Evolutionary conservation across 2,329 filamentous ascomycete genomes (phyloP), one percentile per base, ranked within the genome.

Genomic region (Neophaeococcomyces aloes): DNA sequence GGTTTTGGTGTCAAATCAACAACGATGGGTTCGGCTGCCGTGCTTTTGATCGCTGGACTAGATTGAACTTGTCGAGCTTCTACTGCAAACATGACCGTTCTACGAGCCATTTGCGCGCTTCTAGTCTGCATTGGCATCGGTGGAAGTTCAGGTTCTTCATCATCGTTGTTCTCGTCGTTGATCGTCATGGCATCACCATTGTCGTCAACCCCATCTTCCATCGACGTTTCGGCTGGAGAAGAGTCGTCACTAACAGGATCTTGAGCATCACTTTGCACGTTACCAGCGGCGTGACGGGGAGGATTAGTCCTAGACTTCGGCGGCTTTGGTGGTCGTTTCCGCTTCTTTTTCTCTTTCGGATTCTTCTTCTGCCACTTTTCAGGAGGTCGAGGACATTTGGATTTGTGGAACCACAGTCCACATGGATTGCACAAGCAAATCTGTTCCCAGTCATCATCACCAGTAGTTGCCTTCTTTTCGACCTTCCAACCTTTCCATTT

Each of bases 371-470:
- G 81, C 89, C 89, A 98, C 52, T 81, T 79, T 48, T 89, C 79
- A 42, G 78, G 70, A 2, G 91, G 91, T 7, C 91, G 80, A 69
- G 94, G 91, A 18, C 69, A 74, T 57, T 84, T 86, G 63, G 83
- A 86, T 58, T 95, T 96, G 48, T 81, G 79, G 54, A 98, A 80
- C 86, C 87, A 98, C 32, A 98, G 79, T 14, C 91, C 91, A 60
- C 91, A 98, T 46, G 89, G 87, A 61, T 98, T 98, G 70, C 91
- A 98, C 29, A 96, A 74, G 21, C 84, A 72, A 44, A 85, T 74
- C 54, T 85, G 76, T 34, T 74, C 75, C 71, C 83, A 95, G 8
- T 33, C 41, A 59, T 79, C 81, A 59, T 84, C 79, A 38, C 82
- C 78, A 3, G 71, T 66, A 1, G 69, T 74, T 5, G 88, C 61